Conservation (phyloP, 768 basidiomycete species). For the Hericium erinaceus region DNA sequence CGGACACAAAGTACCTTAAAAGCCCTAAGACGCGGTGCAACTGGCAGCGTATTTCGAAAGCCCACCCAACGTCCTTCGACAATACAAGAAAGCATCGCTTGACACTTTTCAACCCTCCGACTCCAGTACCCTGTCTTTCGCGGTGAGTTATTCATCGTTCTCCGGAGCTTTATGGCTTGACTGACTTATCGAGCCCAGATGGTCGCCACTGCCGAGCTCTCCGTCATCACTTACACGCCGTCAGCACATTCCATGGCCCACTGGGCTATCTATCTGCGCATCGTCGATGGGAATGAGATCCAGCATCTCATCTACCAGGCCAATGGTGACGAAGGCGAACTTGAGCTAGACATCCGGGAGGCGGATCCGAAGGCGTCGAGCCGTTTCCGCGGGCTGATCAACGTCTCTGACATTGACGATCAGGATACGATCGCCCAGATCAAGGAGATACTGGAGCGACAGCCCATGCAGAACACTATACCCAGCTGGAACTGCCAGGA, state of each 20-base stretch:
- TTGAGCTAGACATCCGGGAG: background rate
- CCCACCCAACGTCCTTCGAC: no score
- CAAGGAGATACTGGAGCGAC: background rate
- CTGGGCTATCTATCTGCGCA: background rate
- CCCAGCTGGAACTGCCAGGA: background rate
- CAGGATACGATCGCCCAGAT: background rate
- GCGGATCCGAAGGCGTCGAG: background rate
- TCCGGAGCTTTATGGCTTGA: no score
- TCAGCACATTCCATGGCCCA: background rate
- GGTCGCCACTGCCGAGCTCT: background rate
- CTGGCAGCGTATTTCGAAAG: no score
- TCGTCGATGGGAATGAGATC: background rate
- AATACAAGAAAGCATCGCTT: no score
- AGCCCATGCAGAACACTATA: background rate
- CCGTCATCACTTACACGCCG: background rate
- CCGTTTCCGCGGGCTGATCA: background rate
- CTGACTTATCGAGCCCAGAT: background rate
- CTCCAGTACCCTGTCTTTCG: no score
- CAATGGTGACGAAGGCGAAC: background rate
- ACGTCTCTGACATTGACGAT: background rate
- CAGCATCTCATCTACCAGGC: background rate
- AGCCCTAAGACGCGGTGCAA: no score
- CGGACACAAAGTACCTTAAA: no score
- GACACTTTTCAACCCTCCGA: no score
- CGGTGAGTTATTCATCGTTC: no score